Percentiles rank a stretch among this genome's conserved stretches.
Evolutionary conservation across 352 stramenopile genomes (phyloP).

Genomic region (Phytopythium aichiense): DNA sequence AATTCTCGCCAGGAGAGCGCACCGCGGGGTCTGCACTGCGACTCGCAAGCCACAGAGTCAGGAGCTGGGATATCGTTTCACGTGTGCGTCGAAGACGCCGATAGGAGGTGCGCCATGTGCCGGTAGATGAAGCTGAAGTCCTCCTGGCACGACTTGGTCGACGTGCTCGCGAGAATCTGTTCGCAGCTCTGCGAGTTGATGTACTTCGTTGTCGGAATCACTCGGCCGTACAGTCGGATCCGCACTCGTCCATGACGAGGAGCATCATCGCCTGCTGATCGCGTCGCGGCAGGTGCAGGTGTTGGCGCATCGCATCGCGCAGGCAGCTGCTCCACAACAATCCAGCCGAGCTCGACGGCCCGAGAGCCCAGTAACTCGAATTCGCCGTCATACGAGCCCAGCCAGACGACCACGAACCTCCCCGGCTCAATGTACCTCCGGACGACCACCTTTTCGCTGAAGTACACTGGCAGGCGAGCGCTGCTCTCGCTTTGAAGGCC

Average conservation of each 20-base stretch:
- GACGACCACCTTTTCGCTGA: slow-evolving; percentile 28
- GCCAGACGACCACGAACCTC: slow-evolving; percentile 26
- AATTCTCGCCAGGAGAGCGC: background rate
- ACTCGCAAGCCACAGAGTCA: too few relatives aligned
- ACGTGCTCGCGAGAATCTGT: background rate
- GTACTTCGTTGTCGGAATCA: background rate
- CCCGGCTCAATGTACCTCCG: slow-evolving; percentile 30
- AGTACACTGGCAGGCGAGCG: slow-evolving; percentile 5
- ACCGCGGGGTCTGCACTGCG: background rate
- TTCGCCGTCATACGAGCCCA: slow-evolving; percentile 27
- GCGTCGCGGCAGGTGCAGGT: background rate
- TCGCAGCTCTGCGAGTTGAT: background rate
- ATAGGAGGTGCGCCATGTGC: slow-evolving; percentile 22
- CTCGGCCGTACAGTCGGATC: slow-evolving; percentile 5
- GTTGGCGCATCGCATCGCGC: background rate
- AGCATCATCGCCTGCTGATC: background rate
- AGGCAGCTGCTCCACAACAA: slow-evolving; percentile 14
- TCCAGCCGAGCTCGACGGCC: slow-evolving; percentile 25
- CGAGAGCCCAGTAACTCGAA: slow-evolving; percentile 19
- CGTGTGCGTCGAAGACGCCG: background rate
- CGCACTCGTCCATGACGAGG: background rate
- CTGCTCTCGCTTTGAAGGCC: slow-evolving; percentile 9
- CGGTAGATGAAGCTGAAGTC: slow-evolving; percentile 34
- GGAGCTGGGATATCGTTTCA: too few relatives aligned
- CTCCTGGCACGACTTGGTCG: slow-evolving; percentile 27